Evolutionary conservation across 129 eudicot species (phyloP).

Genomic region (Scalesia atractyloides): DNA sequence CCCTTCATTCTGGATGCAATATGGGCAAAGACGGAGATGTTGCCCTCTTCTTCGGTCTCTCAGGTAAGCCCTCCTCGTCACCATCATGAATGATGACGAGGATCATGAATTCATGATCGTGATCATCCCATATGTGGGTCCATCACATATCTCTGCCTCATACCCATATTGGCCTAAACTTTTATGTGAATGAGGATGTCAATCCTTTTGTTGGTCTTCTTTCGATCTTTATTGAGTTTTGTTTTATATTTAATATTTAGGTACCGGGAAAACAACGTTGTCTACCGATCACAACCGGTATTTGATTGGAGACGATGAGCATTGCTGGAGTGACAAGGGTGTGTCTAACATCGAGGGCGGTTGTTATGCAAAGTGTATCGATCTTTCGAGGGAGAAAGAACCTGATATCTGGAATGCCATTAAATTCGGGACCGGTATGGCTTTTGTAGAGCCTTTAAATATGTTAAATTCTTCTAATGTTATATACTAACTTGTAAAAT

Average conservation of each 20-base stretch:
- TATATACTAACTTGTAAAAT: background rate
- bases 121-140: conserved; percentile 38
- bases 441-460: background rate
- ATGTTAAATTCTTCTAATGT: background rate
- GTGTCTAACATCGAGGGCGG: conserved; percentile 98
- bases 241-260: conserved; percentile 30
- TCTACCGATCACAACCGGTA: conserved; percentile 96
- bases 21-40: conserved; percentile 95
- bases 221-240: conserved; percentile 4
- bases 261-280: conserved; percentile 95
- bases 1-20: conserved; percentile 98
- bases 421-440: conserved; percentile 92
- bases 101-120: conserved; percentile 33
- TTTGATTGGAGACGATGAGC: conserved; percentile 93
- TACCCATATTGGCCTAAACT: conserved; percentile 27
- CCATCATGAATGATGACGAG: conserved; percentile 33
- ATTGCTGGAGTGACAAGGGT: conserved; percentile 92
- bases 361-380: conserved; percentile 97
- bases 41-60: conserved; percentile 97
- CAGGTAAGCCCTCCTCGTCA: conserved; percentile 58
- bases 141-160: conserved; percentile 31
- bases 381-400: conserved; percentile 87
- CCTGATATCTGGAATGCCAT: conserved; percentile 99
- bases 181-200: background rate
- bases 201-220: background rate